Conservation (phyloP, 108 stramenopile species). For the Cyclotella kingstonii region DNA sequence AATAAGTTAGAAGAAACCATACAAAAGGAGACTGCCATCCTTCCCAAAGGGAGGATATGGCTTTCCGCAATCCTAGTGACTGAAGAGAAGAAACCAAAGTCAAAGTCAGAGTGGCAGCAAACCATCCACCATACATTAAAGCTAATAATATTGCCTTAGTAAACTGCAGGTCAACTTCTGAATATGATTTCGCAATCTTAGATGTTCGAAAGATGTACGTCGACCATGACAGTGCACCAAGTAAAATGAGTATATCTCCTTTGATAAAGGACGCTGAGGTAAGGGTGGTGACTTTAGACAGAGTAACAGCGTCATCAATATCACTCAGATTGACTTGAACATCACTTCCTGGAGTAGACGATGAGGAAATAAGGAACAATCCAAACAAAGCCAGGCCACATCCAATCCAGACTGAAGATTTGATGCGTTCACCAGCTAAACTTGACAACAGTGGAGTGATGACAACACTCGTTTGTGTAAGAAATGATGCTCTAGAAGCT, state of each 20-base stretch:
- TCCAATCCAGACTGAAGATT: conserved; percentile 45
- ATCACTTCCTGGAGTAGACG: conserved; percentile 9
- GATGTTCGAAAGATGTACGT: conserved; percentile 59
- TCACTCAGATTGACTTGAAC: not conserved
- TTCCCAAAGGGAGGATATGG: conserved; percentile 35
- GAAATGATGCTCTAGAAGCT: conserved; percentile 61
- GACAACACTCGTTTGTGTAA: conserved; percentile 68
- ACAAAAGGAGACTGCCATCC: conserved; percentile 41
- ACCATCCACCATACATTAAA: conserved; percentile 56
- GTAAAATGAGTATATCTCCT: conserved; percentile 56
- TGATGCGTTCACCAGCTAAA: conserved; percentile 46
- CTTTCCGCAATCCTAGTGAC: conserved; percentile 1
- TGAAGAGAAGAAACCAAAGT: conserved; percentile 16
- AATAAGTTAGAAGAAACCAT: conserved; percentile 52
- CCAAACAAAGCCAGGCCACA: conserved; percentile 52
- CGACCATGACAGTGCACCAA: conserved; percentile 68
- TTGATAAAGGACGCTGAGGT: conserved; percentile 21
- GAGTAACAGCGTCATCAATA: not conserved
- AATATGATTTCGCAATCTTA: conserved; percentile 38
- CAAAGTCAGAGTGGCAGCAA: conserved; percentile 15
- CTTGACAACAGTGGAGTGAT: conserved; percentile 66
- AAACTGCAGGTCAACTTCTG: conserved; percentile 58
- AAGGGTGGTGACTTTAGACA: not conserved
- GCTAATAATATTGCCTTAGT: conserved; percentile 53
- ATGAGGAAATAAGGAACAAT: conserved; percentile 44